phyloP scores from a whole-genome alignment of 192 early-diverging fungal species.

The Spinellus fusiger region DNA sequence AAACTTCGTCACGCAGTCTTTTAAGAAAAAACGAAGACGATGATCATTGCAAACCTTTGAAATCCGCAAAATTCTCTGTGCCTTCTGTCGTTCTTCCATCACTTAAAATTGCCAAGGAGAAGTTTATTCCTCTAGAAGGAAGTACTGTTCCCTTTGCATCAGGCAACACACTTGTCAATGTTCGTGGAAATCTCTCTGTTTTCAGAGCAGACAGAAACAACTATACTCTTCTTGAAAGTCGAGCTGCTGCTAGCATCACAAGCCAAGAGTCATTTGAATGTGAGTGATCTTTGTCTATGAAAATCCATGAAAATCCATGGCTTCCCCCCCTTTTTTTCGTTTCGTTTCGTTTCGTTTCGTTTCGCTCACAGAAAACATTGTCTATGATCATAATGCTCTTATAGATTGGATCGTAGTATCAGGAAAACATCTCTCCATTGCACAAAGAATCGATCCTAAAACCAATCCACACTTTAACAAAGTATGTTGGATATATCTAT shows the following conservation, averaged over 20 bases:
- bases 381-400: not conserved
- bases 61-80: too few relatives aligned
- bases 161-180: not conserved
- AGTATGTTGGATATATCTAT: conserved; percentile 39
- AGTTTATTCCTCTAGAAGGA: not conserved
- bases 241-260: not conserved
- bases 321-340: too few relatives aligned
- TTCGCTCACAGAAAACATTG: not conserved
- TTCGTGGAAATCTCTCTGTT: not conserved
- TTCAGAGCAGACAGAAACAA: not conserved
- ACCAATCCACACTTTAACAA: conserved; percentile 51
- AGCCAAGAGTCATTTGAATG: not conserved
- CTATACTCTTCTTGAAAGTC: not conserved
- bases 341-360: too few relatives aligned
- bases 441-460: conserved; percentile 20
- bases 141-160: not conserved
- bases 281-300: too few relatives aligned
- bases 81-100: too few relatives aligned
- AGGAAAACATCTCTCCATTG: not conserved
- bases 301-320: too few relatives aligned
- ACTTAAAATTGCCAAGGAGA: too few relatives aligned
- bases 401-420: not conserved
- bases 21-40: not conserved
- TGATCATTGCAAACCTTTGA: not conserved
- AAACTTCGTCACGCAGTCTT: not conserved